Percentiles rank a stretch among this genome's conserved stretches.
These are phyloP conservation scores for Plantago coronopus DNA, from an alignment of 305 asterid genomes.

Conservation along the genomic window DNA sequence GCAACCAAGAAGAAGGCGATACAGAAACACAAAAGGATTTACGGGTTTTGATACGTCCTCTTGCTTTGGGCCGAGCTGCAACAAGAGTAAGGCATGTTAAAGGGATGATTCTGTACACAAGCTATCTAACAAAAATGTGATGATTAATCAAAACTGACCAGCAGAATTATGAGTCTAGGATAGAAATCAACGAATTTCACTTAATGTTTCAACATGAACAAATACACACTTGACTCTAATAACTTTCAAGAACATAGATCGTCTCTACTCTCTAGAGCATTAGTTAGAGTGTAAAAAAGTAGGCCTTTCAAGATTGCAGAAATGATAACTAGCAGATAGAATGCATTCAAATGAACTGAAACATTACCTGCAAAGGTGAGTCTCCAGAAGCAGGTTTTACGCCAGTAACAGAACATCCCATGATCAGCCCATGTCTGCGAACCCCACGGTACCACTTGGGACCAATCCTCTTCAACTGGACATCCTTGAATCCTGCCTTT, in stretches of 20 bases:
- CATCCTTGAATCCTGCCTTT: conserved; percentile 87
- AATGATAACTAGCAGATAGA: neutral
- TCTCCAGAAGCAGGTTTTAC: conserved; percentile 82
- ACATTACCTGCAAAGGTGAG: conserved; percentile 77
- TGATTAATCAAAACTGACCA: no score
- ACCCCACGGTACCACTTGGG: conserved; percentile 98
- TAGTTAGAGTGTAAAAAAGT: no score
- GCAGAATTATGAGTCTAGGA: no score
- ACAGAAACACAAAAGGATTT: conserved; percentile 54
- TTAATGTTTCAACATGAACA: no score
- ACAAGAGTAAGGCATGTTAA: neutral
- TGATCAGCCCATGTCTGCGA: conserved; percentile 92
- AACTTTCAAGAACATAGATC: no score
- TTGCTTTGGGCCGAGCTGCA: conserved; percentile 84
- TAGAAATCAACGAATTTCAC: no score
- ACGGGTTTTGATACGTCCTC: conserved; percentile 75
- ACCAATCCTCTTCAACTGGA: conserved; percentile 82
- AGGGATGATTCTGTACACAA: no score
- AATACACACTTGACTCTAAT: no score
- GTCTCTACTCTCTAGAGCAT: no score
- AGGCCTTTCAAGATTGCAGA: neutral
- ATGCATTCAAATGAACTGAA: neutral
- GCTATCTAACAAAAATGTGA: no score
- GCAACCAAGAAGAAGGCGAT: conserved; percentile 69
- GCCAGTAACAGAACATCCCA: conserved; percentile 96